Conservation (phyloP, 2,329 filamentous ascomycete species). For the Alternaria metachromatica region DNA sequence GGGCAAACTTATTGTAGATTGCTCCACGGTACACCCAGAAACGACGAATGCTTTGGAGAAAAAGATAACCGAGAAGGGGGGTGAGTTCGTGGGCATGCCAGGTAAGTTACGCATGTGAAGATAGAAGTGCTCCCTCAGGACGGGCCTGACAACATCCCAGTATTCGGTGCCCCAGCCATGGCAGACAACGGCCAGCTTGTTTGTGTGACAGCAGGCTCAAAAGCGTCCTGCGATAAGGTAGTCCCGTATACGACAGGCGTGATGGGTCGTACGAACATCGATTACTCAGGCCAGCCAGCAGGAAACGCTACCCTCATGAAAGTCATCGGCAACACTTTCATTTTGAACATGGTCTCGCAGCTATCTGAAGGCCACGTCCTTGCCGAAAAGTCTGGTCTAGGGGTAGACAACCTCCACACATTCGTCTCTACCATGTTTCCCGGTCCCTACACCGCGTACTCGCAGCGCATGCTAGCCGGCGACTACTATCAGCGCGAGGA, state of each 20-base stretch:
- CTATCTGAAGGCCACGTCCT: conserved; percentile 79
- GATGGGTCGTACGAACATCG: conserved; percentile 71
- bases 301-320: conserved; percentile 76
- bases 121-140: conserved; percentile 9
- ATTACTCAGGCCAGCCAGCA: conserved; percentile 72
- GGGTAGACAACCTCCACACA: conserved; percentile 70
- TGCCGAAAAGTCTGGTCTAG: conserved; percentile 81
- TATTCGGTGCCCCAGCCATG: conserved; percentile 75
- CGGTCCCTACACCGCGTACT: conserved; percentile 77
- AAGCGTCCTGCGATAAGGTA: conserved; percentile 66
- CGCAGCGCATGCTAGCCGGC: conserved; percentile 73
- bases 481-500: conserved; percentile 78
- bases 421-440: conserved; percentile 78
- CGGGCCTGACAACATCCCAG: conserved; percentile 37
- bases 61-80: conserved; percentile 65
- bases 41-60: conserved; percentile 72
- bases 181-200: conserved; percentile 75
- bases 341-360: conserved; percentile 81
- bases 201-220: conserved; percentile 73
- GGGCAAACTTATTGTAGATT: conserved; percentile 84
- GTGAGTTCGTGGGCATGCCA: conserved; percentile 75
- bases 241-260: conserved; percentile 76
- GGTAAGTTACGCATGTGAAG: conserved; percentile 39
- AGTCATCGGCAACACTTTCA: conserved; percentile 84
- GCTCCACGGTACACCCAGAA: conserved; percentile 86